phyloP scores from a whole-genome alignment of 768 basidiomycete genomes.

The Pleurotus eryngii region DNA sequence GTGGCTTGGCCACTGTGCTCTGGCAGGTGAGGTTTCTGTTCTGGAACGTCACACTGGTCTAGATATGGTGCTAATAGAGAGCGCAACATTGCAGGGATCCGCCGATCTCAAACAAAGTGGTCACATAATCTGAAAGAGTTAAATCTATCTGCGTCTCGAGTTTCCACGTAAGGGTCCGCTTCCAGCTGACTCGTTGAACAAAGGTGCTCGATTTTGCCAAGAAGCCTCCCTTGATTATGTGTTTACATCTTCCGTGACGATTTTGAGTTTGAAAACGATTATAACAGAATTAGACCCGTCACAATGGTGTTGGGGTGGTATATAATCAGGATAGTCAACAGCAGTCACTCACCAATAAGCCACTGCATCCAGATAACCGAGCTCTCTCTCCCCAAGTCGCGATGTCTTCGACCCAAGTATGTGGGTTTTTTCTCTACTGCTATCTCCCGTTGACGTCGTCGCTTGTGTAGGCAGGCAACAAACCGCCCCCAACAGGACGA shows the following conservation, averaged over 20 bases:
- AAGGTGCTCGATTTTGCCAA: not conserved
- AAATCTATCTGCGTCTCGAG: not conserved
- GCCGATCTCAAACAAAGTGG: no score
- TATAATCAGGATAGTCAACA: not conserved
- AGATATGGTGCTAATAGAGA: not conserved
- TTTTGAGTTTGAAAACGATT: slow-evolving; percentile 1
- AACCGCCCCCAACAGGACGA: not conserved
- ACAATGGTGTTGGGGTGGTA: not conserved
- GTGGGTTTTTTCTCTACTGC: not conserved
- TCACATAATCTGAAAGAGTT: no score
- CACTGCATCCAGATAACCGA: not conserved
- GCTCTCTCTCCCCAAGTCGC: not conserved
- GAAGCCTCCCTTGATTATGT: not conserved
- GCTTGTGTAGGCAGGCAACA: not conserved
- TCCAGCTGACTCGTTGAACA: not conserved
- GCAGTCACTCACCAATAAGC: not conserved
- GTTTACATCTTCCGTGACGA: slow-evolving; percentile 6
- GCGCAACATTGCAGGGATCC: not conserved
- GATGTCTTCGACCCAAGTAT: slow-evolving; percentile 1
- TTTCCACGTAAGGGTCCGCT: not conserved
- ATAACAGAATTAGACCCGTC: not conserved
- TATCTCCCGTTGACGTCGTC: not conserved
- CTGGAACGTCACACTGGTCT: slow-evolving; percentile 1
- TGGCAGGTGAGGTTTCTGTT: not conserved
- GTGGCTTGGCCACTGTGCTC: not conserved